Conservation (phyloP, 1,139 yeast species). For the Candida sp. region DNA sequence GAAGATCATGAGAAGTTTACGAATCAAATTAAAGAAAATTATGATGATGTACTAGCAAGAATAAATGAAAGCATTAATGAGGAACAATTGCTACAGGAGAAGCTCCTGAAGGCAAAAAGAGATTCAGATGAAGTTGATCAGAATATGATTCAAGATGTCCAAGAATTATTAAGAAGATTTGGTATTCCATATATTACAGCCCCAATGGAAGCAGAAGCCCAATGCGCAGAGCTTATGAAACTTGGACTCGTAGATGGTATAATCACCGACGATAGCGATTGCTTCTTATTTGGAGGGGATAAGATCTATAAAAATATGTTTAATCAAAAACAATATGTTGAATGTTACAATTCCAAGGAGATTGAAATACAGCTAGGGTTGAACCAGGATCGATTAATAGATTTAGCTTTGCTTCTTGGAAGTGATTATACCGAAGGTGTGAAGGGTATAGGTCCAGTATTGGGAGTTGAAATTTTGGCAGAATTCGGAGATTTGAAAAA, state of each 20-base stretch:
- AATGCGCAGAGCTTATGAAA: slow-evolving; percentile 75
- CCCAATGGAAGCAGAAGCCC: slow-evolving; percentile 99
- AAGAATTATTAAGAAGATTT: slow-evolving; percentile 77
- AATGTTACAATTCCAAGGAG: slow-evolving; percentile 65
- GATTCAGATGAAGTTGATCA: slow-evolving; percentile 92
- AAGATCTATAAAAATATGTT: slow-evolving; percentile 89
- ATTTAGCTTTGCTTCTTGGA: slow-evolving; percentile 78
- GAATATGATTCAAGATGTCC: slow-evolving; percentile 86
- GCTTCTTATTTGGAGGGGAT: slow-evolving; percentile 90
- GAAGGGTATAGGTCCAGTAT: slow-evolving; percentile 89
- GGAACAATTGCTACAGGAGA: slow-evolving; percentile 53
- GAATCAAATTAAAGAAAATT: slow-evolving; percentile 34
- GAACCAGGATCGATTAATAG: slow-evolving; percentile 59
- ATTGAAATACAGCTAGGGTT: slow-evolving; percentile 67
- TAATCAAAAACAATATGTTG: slow-evolving; percentile 90
- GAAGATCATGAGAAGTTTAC: slow-evolving; percentile 68
- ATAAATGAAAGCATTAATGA: slow-evolving; percentile 40
- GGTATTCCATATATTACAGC: slow-evolving; percentile 95
- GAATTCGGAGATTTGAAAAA: slow-evolving; percentile 56
- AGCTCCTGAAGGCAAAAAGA: slow-evolving; percentile 65
- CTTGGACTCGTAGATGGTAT: slow-evolving; percentile 87
- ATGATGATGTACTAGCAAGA: slow-evolving; percentile 16
- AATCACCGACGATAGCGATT: slow-evolving; percentile 96
- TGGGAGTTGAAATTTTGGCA: slow-evolving; percentile 89
- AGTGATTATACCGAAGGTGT: slow-evolving; percentile 95